Conservation (phyloP, 2,329 filamentous ascomycete genomes). For the Dactylonectria macrodidyma region DNA sequence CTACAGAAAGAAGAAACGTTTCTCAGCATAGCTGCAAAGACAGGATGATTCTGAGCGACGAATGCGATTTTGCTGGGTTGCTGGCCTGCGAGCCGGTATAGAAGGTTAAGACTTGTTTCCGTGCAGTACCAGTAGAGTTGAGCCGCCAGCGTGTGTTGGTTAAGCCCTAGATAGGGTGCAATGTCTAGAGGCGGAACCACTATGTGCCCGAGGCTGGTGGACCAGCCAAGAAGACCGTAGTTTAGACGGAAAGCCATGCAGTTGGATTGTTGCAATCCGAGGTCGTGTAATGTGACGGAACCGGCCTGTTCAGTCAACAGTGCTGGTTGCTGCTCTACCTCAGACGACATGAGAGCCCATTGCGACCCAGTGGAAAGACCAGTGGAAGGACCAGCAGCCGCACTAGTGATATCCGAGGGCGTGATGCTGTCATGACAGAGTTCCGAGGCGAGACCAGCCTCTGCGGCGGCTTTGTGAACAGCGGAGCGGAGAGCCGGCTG, state of each 20-base stretch:
- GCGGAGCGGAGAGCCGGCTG: not conserved
- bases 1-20: no score
- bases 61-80: no score
- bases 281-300: not conserved
- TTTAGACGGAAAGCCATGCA: not conserved
- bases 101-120: no score
- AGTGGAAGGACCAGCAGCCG: not conserved
- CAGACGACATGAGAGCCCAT: not conserved
- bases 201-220: not conserved
- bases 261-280: not conserved
- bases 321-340: not conserved
- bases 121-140: no score
- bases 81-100: no score
- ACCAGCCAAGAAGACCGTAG: not conserved
- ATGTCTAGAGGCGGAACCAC: not conserved
- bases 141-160: not conserved
- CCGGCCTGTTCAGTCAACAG: not conserved
- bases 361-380: not conserved
- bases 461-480: not conserved
- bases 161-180: not conserved
- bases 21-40: no score
- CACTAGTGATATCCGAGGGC: not conserved
- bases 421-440: not conserved
- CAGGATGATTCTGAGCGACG: no score
- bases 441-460: not conserved